Percentiles rank a stretch among this genome's conserved stretches.
Evolutionary conservation across 148 eudicot genomes (phyloP).

Genomic region (Chenopodium formosanum): DNA sequence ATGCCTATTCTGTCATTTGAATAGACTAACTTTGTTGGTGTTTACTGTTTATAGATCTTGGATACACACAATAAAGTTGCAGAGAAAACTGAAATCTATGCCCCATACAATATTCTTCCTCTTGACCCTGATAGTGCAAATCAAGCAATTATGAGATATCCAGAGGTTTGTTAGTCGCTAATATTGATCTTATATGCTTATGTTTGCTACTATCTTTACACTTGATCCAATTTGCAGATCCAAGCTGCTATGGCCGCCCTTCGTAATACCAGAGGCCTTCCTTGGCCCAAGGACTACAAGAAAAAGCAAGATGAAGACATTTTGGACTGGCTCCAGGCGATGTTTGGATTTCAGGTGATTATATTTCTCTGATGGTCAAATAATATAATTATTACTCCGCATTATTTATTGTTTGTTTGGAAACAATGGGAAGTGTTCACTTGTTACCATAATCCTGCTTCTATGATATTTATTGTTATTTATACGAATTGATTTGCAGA

Average conservation of each 20-base stretch:
- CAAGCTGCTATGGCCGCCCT: constrained; percentile 93
- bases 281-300: constrained; percentile 96
- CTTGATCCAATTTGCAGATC: constrained; percentile 49
- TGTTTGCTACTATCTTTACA: constrained; percentile 11
- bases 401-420: not conserved
- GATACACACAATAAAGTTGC: constrained; percentile 98
- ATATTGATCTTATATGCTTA: not conserved
- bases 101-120: constrained; percentile 93
- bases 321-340: constrained; percentile 94
- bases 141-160: constrained; percentile 97
- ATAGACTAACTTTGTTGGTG: not conserved
- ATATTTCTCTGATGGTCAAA: not conserved
- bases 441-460: not conserved
- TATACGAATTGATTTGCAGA: constrained; percentile 48
- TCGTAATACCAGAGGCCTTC: constrained; percentile 96
- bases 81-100: constrained; percentile 85
- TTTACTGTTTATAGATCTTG: constrained; percentile 51
- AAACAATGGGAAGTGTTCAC: not conserved
- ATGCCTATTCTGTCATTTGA: not conserved
- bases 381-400: not conserved
- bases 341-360: constrained; percentile 96
- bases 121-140: constrained; percentile 98
- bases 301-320: constrained; percentile 96
- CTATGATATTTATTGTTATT: not conserved
- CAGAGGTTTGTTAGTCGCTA: constrained; percentile 56